Conservation (phyloP, 1,139 yeast genomes). For the Debaryomycetaceae sp. region DNA sequence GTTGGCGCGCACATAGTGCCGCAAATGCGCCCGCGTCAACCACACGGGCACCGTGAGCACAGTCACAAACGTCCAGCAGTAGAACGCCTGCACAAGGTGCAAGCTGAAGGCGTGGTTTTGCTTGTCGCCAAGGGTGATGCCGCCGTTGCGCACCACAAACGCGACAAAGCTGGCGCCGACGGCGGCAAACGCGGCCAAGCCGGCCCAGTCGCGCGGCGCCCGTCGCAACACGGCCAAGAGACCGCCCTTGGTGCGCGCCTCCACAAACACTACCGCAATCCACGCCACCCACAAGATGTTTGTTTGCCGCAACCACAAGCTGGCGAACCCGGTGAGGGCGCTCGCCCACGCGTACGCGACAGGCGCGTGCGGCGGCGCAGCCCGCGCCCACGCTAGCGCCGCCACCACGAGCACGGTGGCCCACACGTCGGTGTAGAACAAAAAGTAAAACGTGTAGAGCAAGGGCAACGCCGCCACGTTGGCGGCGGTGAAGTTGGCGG, state of each 20-base stretch:
- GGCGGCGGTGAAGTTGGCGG: conserved; percentile 40
- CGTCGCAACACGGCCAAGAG: conserved; percentile 15
- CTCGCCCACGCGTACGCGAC: conserved; percentile 18
- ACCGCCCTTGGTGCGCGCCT: conserved; percentile 23
- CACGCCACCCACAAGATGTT: conserved; percentile 83
- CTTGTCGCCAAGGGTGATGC: conserved; percentile 85
- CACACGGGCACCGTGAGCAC: conserved; percentile 69
- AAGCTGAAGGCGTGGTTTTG: conserved; percentile 70
- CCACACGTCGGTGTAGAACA: conserved; percentile 95
- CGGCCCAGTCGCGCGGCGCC: conserved; percentile 20
- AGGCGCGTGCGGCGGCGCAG: too few species aligned
- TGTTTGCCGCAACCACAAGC: conserved; percentile 82
- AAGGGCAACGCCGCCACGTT: conserved; percentile 63
- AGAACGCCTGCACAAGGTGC: conserved; percentile 79
- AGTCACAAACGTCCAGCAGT: conserved; percentile 62
- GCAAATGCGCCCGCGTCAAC: conserved; percentile 45
- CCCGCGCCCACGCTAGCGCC: too few species aligned
- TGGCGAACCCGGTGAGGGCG: conserved; percentile 48
- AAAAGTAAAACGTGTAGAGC: conserved; percentile 62
- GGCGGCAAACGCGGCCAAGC: conserved; percentile 47
- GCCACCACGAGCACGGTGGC: conserved; percentile 62
- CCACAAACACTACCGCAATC: conserved; percentile 53
- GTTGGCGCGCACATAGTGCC: conserved; percentile 29
- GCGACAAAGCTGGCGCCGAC: conserved; percentile 49
- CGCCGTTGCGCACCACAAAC: conserved; percentile 64